These are phyloP conservation scores for Plasmodiophora brassicae DNA, from an alignment of 208 protist genomes.

Conservation along the genomic window DNA sequence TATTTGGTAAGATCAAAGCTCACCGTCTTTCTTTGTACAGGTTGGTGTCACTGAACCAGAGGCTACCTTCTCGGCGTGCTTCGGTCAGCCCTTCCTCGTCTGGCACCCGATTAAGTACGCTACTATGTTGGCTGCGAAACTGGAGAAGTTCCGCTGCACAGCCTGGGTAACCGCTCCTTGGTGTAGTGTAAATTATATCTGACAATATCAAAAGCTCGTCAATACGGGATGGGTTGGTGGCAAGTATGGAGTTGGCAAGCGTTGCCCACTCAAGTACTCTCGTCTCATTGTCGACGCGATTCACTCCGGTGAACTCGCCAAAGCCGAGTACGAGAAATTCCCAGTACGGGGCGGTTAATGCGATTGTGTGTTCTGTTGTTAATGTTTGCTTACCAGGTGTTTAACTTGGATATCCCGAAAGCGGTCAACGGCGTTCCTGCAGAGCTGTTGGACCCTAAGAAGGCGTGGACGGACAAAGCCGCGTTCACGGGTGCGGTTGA, in stretches of 20 bases:
- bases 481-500: conserved; percentile 71
- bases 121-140: conserved; percentile 83
- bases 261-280: conserved; percentile 81
- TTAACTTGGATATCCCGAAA: conserved; percentile 78
- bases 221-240: conserved; percentile 86
- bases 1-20: background rate
- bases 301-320: conserved; percentile 78
- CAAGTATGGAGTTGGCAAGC: conserved; percentile 67
- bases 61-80: conserved; percentile 88
- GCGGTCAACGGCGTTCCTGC: conserved; percentile 66
- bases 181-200: background rate
- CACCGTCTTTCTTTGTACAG: conserved; percentile 79
- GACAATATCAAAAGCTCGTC: conserved; percentile 74
- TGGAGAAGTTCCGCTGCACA: conserved; percentile 51
- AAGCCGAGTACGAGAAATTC: conserved; percentile 46
- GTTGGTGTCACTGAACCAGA: conserved; percentile 78
- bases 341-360: background rate
- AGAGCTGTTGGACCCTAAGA: conserved; percentile 77
- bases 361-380: background rate
- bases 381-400: conserved; percentile 64
- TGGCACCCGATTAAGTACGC: conserved; percentile 89
- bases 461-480: conserved; percentile 75
- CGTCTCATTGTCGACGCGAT: conserved; percentile 88
- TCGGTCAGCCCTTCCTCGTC: conserved; percentile 62
- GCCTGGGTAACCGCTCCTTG: background rate